Base-by-base conservation (phyloP, 2,329 filamentous ascomycete species). In the Penicillium sp. region DNA sequence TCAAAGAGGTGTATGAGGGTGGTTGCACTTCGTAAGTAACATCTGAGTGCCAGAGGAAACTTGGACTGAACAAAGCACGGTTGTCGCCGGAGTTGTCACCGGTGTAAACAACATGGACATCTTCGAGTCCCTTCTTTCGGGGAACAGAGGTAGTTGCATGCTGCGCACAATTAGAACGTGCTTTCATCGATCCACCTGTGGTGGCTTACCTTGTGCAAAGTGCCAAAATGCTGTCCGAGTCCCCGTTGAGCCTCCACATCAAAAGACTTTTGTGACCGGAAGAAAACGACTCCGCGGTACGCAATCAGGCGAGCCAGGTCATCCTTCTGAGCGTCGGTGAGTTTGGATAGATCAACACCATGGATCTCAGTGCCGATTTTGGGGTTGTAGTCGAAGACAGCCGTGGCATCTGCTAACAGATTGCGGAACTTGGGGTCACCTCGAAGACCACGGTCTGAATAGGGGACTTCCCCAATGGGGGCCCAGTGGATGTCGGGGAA, bases 1-100 rank as follows among this genome's bases (percentile, higher is more conserved):
- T 82, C 18, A 83, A 69, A 2, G 75, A 79, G 9, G 80, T 83
- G 63, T 82, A 83, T 2, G 79, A 81, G 8, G 80, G 79, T 16
- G 81, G 80, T 63, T 82, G 80, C 7, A 80, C 60, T 62, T 83
- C 81, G 46, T 82, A 83, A 0, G 81, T 82, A 11, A 82, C 79
- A 60, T 81, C 79, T 22, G 77, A 78, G 58, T 81, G 78, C 79
- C 79, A 81, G 8, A 82, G 65, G 58, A 82, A 82, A 9, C 76
- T 76, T 0, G 81, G 80, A 0, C 78, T 74, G 61, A 82, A 83
- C 31, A 81, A 54, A 0, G 80, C 78, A 28, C 79, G 69, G 46
- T 83, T 78, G 56, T 82, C 80, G 39, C 74, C 71, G 28, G 76
- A 76, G 18, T 78, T 76, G 51, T 80, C 79, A 4, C 78, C 79